phyloP scores from a whole-genome alignment of 225 moss, liverwort and hornwort genomes.

The Physcomitrium patens region DNA sequence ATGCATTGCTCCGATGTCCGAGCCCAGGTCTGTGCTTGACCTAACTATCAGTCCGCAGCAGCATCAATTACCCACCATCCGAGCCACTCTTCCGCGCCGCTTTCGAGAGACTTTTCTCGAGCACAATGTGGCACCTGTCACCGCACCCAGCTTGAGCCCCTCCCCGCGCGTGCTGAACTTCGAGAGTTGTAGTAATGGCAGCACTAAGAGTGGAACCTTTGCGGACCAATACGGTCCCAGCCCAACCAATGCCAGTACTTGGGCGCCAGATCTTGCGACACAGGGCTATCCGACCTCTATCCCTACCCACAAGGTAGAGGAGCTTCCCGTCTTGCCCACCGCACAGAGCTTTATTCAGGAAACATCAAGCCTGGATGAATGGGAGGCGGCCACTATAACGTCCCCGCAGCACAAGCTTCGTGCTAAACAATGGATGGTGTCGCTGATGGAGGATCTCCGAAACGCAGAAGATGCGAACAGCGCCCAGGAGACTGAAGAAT shows the following conservation, averaged over 20 bases:
- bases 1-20: conserved; percentile 43
- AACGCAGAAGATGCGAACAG: conserved; percentile 53
- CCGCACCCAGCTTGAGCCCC: conserved; percentile 26
- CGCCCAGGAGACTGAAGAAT: conserved; percentile 57
- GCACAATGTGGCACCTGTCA: conserved; percentile 37
- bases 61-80: conserved; percentile 50
- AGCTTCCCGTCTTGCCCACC: conserved; percentile 30
- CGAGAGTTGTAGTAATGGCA: conserved; percentile 36
- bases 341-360: conserved; percentile 44
- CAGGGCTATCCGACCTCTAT: conserved; percentile 41
- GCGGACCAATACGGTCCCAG: conserved; percentile 34
- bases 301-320: conserved; percentile 49
- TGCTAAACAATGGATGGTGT: conserved; percentile 85
- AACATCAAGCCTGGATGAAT: conserved; percentile 56
- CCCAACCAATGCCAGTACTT: conserved; percentile 46
- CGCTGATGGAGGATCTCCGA: conserved; percentile 75
- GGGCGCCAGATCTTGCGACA: conserved; percentile 46
- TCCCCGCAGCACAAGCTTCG: conserved; percentile 58
- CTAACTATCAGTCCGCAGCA: conserved; percentile 72
- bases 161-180: conserved; percentile 63
- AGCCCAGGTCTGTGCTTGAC: conserved; percentile 77
- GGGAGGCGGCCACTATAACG: conserved; percentile 64
- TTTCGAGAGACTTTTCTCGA: conserved; percentile 67
- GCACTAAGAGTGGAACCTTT: conserved; percentile 1
- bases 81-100: conserved; percentile 56